Percentiles rank a stretch among this genome's conserved stretches.
Conservation (phyloP, 192 early-diverging fungal genomes). For the Linnemannia elongata region DNA sequence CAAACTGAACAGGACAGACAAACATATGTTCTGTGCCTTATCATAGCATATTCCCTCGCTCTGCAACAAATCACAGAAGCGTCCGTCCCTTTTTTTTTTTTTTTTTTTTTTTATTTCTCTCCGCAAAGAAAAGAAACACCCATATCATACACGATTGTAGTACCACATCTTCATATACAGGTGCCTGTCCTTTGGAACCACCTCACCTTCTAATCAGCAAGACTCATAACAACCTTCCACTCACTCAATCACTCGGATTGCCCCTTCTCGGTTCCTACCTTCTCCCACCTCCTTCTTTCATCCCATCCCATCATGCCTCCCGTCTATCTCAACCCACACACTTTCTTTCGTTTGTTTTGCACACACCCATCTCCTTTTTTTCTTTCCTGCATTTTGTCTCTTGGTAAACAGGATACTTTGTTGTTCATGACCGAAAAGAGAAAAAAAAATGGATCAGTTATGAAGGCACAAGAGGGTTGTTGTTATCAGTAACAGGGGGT, state of each 20-base stretch:
- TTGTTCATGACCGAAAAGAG: not conserved
- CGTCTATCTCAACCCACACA: not conserved
- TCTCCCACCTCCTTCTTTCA: not conserved
- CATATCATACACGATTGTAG: not conserved
- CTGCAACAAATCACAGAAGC: constrained; percentile 31
- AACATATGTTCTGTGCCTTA: constrained; percentile 30
- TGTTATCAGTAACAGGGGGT: constrained; percentile 9
- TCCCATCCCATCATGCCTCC: not conserved
- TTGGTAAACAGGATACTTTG: not conserved
- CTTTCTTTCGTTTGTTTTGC: not conserved
- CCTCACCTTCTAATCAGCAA: not conserved
- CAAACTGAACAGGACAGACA: not conserved
- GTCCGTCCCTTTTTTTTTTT: constrained; percentile 5
- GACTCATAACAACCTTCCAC: not conserved
- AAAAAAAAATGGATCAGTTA: not conserved
- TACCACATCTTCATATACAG: not conserved
- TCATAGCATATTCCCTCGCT: not conserved
- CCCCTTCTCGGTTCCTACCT: not conserved
- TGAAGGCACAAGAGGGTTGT: not conserved
- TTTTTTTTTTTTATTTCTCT: not conserved
- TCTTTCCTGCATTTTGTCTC: not conserved
- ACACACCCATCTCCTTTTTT: not conserved
- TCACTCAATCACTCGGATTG: not conserved
- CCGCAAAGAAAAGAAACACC: not conserved
- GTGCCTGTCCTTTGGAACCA: not conserved